Evolutionary conservation across 2,329 filamentous ascomycete genomes (phyloP).

Genomic region (Didymellaceae sp.): DNA sequence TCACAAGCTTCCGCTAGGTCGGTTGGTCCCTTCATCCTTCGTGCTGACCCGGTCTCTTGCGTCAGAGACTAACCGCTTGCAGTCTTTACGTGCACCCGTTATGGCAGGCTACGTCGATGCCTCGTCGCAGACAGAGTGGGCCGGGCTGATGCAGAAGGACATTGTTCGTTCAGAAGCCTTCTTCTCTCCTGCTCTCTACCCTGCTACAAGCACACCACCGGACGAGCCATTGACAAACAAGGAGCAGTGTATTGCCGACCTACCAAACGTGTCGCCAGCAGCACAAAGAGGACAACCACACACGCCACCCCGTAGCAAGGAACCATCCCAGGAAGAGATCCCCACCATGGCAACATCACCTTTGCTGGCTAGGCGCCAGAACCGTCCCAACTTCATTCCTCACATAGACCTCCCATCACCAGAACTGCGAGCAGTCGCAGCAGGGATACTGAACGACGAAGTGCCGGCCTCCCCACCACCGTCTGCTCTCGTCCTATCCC

Average conservation of each 20-base stretch:
- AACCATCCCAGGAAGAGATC: neutral
- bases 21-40: neutral
- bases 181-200: constrained; percentile 23
- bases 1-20: constrained; percentile 13
- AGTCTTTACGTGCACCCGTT: constrained; percentile 23
- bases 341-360: constrained; percentile 20
- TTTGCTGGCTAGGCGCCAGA: constrained; percentile 32
- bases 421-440: neutral
- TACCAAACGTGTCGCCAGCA: constrained; percentile 11
- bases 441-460: constrained; percentile 29
- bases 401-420: constrained; percentile 34
- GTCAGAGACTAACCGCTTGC: constrained; percentile 23
- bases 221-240: constrained; percentile 39
- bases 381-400: constrained; percentile 29
- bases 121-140: constrained; percentile 41
- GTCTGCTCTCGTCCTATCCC: constrained; percentile 38
- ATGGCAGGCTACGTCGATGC: constrained; percentile 42
- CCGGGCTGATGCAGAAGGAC: constrained; percentile 38
- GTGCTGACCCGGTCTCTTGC: constrained; percentile 1
- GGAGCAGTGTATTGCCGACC: constrained; percentile 20
- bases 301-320: constrained; percentile 7
- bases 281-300: constrained; percentile 8
- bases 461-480: constrained; percentile 41
- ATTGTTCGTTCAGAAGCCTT: constrained; percentile 34
- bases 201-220: constrained; percentile 38